Evolutionary conservation across 73 alveolate species (phyloP).

Genomic region (Stentor coeruleus): DNA sequence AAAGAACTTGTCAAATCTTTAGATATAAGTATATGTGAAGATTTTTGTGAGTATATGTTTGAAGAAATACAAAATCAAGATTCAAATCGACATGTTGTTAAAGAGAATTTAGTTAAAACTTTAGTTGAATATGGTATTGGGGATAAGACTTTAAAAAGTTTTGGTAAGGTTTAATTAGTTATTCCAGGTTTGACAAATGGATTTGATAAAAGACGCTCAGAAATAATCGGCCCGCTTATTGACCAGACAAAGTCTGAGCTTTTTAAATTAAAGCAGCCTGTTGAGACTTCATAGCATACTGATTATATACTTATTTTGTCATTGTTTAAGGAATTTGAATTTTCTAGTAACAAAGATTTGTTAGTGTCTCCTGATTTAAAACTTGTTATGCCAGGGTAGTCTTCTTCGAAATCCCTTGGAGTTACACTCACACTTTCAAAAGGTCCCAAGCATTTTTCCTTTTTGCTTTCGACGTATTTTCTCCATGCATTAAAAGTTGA

Average conservation of each 20-base stretch:
- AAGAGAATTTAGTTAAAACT: background rate
- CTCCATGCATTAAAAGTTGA: background rate
- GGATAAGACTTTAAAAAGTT: background rate
- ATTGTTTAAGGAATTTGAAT: too few relatives aligned
- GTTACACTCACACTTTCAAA: background rate
- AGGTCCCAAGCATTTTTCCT: background rate
- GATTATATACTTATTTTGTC: too few relatives aligned
- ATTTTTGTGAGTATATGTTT: background rate
- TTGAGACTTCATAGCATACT: too few relatives aligned
- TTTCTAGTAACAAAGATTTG: too few relatives aligned
- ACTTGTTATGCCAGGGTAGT: background rate
- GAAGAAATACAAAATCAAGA: background rate
- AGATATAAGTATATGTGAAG: background rate
- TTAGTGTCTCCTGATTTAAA: too few relatives aligned
- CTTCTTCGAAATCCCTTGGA: conserved; percentile 14
- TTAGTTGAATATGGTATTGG: background rate
- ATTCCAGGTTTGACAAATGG: background rate
- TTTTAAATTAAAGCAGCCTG: too few relatives aligned
- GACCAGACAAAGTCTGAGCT: too few relatives aligned
- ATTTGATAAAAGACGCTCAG: background rate
- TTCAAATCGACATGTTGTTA: too few relatives aligned
- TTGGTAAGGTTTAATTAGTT: background rate
- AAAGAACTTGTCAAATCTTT: background rate
- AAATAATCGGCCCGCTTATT: too few relatives aligned
- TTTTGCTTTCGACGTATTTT: background rate